phyloP scores from a whole-genome alignment of 768 basidiomycete species.

The Terana coerulea region DNA sequence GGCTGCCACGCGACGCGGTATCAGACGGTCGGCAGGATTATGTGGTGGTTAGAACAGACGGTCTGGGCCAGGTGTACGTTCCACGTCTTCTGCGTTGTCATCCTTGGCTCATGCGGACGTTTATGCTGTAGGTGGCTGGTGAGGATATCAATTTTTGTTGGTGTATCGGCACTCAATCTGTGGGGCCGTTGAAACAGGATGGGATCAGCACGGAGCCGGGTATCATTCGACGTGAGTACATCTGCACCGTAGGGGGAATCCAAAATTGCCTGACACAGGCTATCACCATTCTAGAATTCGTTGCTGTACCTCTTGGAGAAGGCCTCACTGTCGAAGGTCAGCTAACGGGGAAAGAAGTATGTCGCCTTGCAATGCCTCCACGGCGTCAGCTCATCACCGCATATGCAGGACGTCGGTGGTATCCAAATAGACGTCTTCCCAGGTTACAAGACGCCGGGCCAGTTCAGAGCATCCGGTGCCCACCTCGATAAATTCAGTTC shows the following conservation, averaged over 20 bases:
- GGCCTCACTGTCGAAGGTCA: conserved; percentile 24
- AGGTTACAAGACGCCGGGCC: not conserved
- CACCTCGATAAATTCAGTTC: too few relatives aligned
- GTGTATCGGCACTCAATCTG: too few relatives aligned
- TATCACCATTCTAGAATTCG: conserved; percentile 19
- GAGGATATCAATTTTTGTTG: too few relatives aligned
- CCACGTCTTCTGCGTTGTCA: too few relatives aligned
- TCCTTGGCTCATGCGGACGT: not conserved
- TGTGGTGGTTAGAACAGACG: conserved; percentile 10
- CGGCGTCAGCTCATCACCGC: not conserved
- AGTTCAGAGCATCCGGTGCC: too few relatives aligned
- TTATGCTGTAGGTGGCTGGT: conserved; percentile 7
- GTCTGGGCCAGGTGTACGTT: conserved; percentile 15
- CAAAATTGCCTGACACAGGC: not conserved
- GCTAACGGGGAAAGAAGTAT: conserved; percentile 20
- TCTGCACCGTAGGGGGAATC: too few relatives aligned
- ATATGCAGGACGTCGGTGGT: conserved; percentile 4
- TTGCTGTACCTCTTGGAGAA: conserved; percentile 23
- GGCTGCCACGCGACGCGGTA: conserved; percentile 14
- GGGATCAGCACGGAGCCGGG: conserved; percentile 24
- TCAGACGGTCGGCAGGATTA: conserved; percentile 25
- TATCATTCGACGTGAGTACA: conserved; percentile 19
- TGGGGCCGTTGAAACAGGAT: too few relatives aligned
- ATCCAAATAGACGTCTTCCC: conserved; percentile 11
- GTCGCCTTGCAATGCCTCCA: not conserved